These are phyloP conservation scores for Eucommia ulmoides DNA, from an alignment of 257 asterid species.

Conservation along the genomic window DNA sequence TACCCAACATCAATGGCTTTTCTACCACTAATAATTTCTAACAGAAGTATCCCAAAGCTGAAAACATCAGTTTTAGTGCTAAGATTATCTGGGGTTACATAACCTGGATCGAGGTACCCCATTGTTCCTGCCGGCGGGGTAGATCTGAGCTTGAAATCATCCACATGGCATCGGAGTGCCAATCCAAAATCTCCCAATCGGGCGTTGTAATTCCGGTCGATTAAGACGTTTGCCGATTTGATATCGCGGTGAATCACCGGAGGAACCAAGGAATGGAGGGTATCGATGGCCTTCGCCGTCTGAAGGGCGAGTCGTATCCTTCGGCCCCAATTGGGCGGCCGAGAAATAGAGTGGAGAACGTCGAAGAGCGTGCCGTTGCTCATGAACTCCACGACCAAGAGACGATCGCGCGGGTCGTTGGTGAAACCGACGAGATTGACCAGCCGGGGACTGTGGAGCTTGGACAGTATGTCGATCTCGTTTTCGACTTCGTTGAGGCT, in stretches of 20 bases:
- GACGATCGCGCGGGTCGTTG: slow-evolving; percentile 32
- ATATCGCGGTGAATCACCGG: slow-evolving; percentile 77
- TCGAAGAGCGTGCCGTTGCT: slow-evolving; percentile 74
- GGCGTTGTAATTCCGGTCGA: slow-evolving; percentile 62
- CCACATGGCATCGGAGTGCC: slow-evolving; percentile 55
- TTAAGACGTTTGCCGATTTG: slow-evolving; percentile 68
- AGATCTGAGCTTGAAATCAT: slow-evolving; percentile 48
- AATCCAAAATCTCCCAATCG: slow-evolving; percentile 80
- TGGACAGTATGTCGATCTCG: slow-evolving; percentile 60
- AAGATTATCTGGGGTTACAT: slow-evolving; percentile 68
- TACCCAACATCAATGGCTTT: slow-evolving; percentile 71
- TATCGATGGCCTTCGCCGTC: slow-evolving; percentile 56
- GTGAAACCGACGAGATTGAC: slow-evolving; percentile 75
- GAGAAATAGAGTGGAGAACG: slow-evolving; percentile 43
- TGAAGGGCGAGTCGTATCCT: slow-evolving; percentile 62
- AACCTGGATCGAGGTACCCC: slow-evolving; percentile 88
- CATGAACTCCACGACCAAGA: slow-evolving; percentile 81
- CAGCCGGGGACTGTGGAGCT: slow-evolving; percentile 48
- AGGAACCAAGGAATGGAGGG: slow-evolving; percentile 49
- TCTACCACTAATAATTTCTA: slow-evolving; percentile 85
- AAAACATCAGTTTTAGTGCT: slow-evolving; percentile 72
- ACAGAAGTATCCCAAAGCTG: slow-evolving; percentile 66
- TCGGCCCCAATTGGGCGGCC: slow-evolving; percentile 68
- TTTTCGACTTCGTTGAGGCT: slow-evolving; percentile 58
- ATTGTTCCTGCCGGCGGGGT: slow-evolving; percentile 93